phyloP scores from a whole-genome alignment of 169 alveolate species.

The Cryptosporidium sp. region DNA sequence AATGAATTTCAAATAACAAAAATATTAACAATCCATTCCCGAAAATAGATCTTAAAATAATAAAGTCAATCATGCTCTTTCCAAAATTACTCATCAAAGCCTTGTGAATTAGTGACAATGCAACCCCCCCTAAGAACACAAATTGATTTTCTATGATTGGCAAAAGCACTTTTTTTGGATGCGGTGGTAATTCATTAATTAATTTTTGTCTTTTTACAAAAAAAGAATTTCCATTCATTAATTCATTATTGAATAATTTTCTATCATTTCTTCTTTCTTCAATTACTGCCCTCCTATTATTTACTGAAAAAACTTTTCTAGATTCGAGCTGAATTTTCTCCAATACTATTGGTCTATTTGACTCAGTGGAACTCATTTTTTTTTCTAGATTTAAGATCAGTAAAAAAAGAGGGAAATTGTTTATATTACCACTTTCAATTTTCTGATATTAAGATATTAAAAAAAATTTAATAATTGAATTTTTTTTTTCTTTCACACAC shows the following conservation, averaged over 20 bases:
- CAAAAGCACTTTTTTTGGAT: conserved; percentile 52
- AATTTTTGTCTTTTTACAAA: conserved; percentile 36
- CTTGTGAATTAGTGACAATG: conserved; percentile 36
- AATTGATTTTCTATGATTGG: conserved; percentile 65
- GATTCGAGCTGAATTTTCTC: conserved; percentile 67
- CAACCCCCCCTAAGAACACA: conserved; percentile 34
- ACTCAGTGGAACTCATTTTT: neutral
- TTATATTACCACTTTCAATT: conserved; percentile 4
- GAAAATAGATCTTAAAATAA: conserved; percentile 37
- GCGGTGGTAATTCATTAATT: conserved; percentile 44
- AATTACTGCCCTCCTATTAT: conserved; percentile 37
- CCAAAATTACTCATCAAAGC: conserved; percentile 9
- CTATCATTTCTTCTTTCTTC: conserved; percentile 57
- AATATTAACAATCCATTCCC: conserved; percentile 13
- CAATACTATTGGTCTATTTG: conserved; percentile 53
- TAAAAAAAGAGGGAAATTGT: neutral
- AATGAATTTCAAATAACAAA: conserved; percentile 24
- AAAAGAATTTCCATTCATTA: conserved; percentile 36
- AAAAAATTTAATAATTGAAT: neutral
- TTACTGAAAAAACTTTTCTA: conserved; percentile 35
- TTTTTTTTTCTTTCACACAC: conserved; percentile 5
- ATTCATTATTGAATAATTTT: neutral
- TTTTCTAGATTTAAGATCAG: neutral
- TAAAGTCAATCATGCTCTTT: conserved; percentile 58
- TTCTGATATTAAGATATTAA: neutral